Base-by-base conservation (phyloP, 2,329 filamentous ascomycete genomes). In the Alternaria triticimaculans region DNA sequence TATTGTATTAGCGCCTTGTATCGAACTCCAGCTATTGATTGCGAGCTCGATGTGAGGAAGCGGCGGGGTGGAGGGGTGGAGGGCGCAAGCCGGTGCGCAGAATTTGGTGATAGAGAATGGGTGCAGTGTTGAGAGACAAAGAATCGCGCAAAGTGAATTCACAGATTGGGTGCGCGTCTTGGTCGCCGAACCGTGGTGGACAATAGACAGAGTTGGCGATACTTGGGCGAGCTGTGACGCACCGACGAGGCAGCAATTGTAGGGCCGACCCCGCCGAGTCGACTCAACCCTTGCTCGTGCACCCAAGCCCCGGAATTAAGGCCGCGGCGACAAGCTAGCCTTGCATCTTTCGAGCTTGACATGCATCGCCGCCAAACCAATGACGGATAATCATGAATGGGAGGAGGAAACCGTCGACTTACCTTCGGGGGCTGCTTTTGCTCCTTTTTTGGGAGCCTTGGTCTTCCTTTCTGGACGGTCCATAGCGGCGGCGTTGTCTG, bases 1-100 rank as follows among this genome's bases (percentile, higher is more conserved):
- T 84, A 9, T 69, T 80, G 67, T 54, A 54, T 76, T 59, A 76
- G 74, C 49, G 45, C 54, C 43, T 25, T 62, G 8, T 60, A 28
- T n/a, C 54, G 57, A 33, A 23, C 25, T 21, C 30, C 21, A 50
- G 28, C 23, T 56, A 11, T 28, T 43, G 60, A 41, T 45, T 43
- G 55, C 53, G 41, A 44, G 25, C 25, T 46, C 37, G 46, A 62
- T 28, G 26, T 45, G 60, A 23, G 46, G 37, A 37, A 37, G 57
- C 56, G n/a, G 63, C 60, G 60, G 59, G 50, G 61, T 53, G 28
- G 26, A n/a, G 23, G 53, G 41, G 41, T 28, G 54, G 49, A 53
- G 20, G 6, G 55, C 33, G 37, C n/a, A 33, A 51, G 26, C 15
- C 12, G 20, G 7, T 20, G 60, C 21, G 44, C 12, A 28, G 44